Base-by-base conservation (phyloP, 1,284 basidiomycete genomes). In the Megacollybia platyphylla region DNA sequence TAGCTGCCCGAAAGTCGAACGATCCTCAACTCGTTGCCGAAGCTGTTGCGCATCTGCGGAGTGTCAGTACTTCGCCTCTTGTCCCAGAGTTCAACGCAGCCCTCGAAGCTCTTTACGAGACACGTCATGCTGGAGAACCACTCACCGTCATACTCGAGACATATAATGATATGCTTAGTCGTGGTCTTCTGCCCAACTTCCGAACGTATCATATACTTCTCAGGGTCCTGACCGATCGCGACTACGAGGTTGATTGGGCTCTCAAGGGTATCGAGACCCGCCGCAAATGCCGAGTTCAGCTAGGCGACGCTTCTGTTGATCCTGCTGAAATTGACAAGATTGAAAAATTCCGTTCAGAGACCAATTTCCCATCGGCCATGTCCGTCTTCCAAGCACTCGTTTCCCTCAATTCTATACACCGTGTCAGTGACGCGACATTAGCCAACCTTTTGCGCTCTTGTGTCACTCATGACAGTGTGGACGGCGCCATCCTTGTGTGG, bases 151-250 rank as follows among this genome's bases (percentile, higher is more conserved):
- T 26, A 18, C 31, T 36, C n/a, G 18, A 26, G 11, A 29, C 78
- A 4, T 94, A 94, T 66, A 80, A 81, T 51, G 69, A 79, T 44
- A 78, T 93, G 71, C 62, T 90, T 38, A 62, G 69, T n/a, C 67
- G 64, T 35, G 75, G 76, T 18, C 55, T 91, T 9, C 55, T 73
- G 0, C 89, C 91, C 11, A 81, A 82, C 50, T 52, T 65, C 8
- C 54, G 60, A 31, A 92, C 89, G 0, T 92, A 89, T 55, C 57
- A 67, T n/a, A 61, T 64, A 29, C 67, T 93, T 41, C 79, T 96
- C 48, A 56, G 61, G 1, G 79, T 78, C 0, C 71, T 96, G 45
- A 76, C 78, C 17, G 63, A 71, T 24, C 79, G 90, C 31, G 89
- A 94, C 51, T 56, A 62, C 7, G 87, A 93, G 52, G 70, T 88